Conservation (phyloP, 2,329 filamentous ascomycete species). For the Zasmidium citrigriseum region DNA sequence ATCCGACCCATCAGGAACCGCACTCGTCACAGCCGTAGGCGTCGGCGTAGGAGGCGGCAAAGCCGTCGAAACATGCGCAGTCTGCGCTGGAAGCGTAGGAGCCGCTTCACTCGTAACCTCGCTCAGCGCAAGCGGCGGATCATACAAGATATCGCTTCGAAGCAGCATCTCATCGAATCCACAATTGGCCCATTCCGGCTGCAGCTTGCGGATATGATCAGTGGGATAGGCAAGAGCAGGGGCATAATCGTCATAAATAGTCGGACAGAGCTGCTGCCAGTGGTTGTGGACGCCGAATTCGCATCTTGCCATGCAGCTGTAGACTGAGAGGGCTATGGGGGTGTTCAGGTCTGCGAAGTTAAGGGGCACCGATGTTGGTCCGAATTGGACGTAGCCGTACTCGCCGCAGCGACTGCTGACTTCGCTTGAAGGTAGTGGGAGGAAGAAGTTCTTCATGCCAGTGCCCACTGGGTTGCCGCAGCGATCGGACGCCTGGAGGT, state of each 20-base stretch:
- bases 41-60: too few relatives aligned
- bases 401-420: constrained; percentile 9
- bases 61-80: too few relatives aligned
- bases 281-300: neutral
- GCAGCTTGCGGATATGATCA: too few relatives aligned
- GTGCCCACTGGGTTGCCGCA: constrained; percentile 12
- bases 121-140: too few relatives aligned
- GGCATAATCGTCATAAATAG: constrained; percentile 10
- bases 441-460: constrained; percentile 9
- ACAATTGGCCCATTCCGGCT: too few relatives aligned
- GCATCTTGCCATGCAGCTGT: constrained; percentile 8
- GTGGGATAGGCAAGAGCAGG: constrained; percentile 8
- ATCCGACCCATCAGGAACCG: too few relatives aligned
- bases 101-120: too few relatives aligned
- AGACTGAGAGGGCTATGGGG: constrained; percentile 6
- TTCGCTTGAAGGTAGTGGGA: constrained; percentile 7
- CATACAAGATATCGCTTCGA: too few relatives aligned
- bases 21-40: too few relatives aligned
- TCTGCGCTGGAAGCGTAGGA: too few relatives aligned
- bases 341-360: constrained; percentile 9
- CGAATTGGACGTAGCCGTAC: neutral
- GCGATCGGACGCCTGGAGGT: constrained; percentile 10
- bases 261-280: neutral
- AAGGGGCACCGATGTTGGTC: constrained; percentile 1
- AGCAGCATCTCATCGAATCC: too few relatives aligned